Percentiles rank a stretch among this genome's conserved stretches.
These are phyloP conservation scores for Fusarium tjaetaba DNA, from an alignment of 2,329 filamentous ascomycete species.

Conservation along the genomic window DNA sequence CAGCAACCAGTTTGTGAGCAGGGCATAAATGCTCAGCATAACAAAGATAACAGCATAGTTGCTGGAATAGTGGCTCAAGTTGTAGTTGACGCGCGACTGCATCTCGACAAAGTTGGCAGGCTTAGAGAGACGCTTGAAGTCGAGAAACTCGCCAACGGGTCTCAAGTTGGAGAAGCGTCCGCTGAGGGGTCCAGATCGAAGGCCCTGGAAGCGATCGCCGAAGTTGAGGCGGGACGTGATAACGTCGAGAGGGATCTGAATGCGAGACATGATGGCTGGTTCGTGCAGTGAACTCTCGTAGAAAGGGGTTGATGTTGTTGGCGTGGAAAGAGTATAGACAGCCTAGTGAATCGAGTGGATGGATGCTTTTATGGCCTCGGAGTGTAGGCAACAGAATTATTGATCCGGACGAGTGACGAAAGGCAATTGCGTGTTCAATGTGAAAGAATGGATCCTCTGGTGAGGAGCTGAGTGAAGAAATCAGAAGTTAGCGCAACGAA, in stretches of 20 bases:
- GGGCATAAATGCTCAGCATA: constrained; percentile 95
- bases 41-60: constrained; percentile 95
- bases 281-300: constrained; percentile 20
- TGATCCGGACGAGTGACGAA: constrained; percentile 35
- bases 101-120: constrained; percentile 90
- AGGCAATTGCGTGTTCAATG: constrained; percentile 32
- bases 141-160: constrained; percentile 92
- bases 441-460: constrained; percentile 35
- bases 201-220: constrained; percentile 82
- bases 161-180: constrained; percentile 92
- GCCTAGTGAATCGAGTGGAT: constrained; percentile 9
- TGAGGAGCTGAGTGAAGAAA: constrained; percentile 25
- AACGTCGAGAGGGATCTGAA: constrained; percentile 91
- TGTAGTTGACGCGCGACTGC: constrained; percentile 96
- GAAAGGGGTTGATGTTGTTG: constrained; percentile 6
- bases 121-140: constrained; percentile 95
- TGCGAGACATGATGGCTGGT: constrained; percentile 74
- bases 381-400: constrained; percentile 42
- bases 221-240: constrained; percentile 92
- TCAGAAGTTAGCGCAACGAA: constrained; percentile 13
- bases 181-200: constrained; percentile 81
- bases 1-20: constrained; percentile 86
- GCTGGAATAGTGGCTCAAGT: constrained; percentile 95
- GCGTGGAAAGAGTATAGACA: constrained; percentile 12
- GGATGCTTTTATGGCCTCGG: constrained; percentile 31